Evolutionary conservation across 2,329 filamentous ascomycete genomes (phyloP), one percentile per base, ranked within the genome.

Genomic region (Hypoxylon sp.): DNA sequence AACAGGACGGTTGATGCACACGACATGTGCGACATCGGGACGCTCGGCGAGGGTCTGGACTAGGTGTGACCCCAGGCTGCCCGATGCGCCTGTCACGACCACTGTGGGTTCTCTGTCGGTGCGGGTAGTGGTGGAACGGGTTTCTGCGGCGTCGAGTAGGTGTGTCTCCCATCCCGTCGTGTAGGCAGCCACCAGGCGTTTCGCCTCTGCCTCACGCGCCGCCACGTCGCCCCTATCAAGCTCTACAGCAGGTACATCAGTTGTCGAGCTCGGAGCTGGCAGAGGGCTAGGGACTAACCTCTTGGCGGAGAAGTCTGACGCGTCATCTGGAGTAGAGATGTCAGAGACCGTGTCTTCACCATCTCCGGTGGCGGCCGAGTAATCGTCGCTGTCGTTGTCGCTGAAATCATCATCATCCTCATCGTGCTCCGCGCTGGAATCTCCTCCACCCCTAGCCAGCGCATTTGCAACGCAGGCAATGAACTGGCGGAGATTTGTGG

Each of bases 1-100:
- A 26, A 62, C 72, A 3, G 57, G 62, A 2, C 80, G 74, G 64
- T 83, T 84, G 18, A 85, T 60, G 53, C 81, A 83, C 4, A 81
- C 58, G 0, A 76, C 68, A 2, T 35, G 53, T 2, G 48, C n/a
- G 3, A 79, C 73, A 10, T 67, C 60, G 0, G 70, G 37, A 0
- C 60, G 63, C 0, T 55, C 17, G 8, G 75, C 71, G 2, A 74
- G 49, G 4, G 70, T 37, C 1, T 56, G 48, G 2, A 74, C 73
- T 1, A 79, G 50, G 54, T 79, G 74, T 0, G 65, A 40, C 1
- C 77, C 78, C 0, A 79, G 65, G 45, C 74, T 74, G 2, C 77
- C 77, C 0, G 75, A 69, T 0, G 72, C 72, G 4, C 77, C 76
- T 1, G 77, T 78, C 3, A 80, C 65, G 1, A 78, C 54, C 1